Conservation (phyloP, 306 rosid genomes). For the Citrullus colocynthis region DNA sequence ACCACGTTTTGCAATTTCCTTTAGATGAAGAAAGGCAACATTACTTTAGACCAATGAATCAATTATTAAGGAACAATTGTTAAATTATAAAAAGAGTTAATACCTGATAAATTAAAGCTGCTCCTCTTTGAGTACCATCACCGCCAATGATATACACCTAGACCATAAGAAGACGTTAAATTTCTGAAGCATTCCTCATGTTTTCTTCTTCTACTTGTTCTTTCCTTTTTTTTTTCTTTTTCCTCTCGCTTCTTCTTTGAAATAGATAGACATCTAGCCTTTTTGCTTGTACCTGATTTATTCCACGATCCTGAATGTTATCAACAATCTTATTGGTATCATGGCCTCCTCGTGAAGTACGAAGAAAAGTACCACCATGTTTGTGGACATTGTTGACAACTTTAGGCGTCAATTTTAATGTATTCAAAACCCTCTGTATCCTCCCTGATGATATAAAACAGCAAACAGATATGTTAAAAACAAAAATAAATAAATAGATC, state of each 20-base stretch:
- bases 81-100: conserved; percentile 14
- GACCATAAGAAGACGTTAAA: conserved; percentile 14
- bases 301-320: conserved; percentile 78
- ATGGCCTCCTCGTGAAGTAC: conserved; percentile 95
- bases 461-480: not conserved
- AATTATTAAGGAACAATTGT: conserved; percentile 5
- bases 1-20: conserved; percentile 92
- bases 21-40: conserved; percentile 24
- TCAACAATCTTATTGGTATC: conserved; percentile 92
- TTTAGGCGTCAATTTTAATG: conserved; percentile 58
- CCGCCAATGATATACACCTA: conserved; percentile 94
- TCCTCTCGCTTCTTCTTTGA: not conserved
- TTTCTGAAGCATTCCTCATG: not conserved
- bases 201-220: not conserved
- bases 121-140: conserved; percentile 96
- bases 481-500: not conserved
- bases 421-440: conserved; percentile 83
- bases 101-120: conserved; percentile 70
- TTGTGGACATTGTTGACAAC: conserved; percentile 77
- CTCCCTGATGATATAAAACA: conserved; percentile 50
- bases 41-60: conserved; percentile 17
- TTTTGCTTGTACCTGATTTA: conserved; percentile 58
- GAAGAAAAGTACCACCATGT: conserved; percentile 84
- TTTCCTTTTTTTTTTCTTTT: not conserved
- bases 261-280: not conserved